Evolutionary conservation across 2,329 filamentous ascomycete species (phyloP), one percentile per base, ranked within the genome.

Genomic region (Lachnellula arida): DNA sequence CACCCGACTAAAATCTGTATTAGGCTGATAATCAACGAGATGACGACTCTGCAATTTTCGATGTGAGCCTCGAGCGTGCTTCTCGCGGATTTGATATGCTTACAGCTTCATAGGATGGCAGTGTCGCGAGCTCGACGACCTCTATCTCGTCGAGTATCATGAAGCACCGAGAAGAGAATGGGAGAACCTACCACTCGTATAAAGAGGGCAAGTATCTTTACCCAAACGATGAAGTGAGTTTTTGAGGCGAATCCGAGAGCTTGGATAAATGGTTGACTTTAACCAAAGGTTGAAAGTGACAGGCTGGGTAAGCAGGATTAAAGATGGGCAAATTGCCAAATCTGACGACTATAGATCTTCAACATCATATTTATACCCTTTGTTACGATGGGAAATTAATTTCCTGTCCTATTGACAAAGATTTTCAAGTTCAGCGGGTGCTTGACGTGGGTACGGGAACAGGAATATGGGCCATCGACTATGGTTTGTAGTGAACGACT

Each of bases 151-250:
- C 72, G 1, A 75, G 71, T 54, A 72, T 76, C 43, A 56, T 68
- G 43, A 63, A 66, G 11, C 72, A 72, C 60, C 69, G 72, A 19
- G 59, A 67, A 4, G 73, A 74, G 43, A 65, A 65, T 54, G 62
- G 61, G 22, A 54, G 61, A 35, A 64, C 61, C 4, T 65, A 64
- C 49, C 63, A 65, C 52, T 55, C 55, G 22, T 62, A 63, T 48
- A 62, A 61, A 52, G 61, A 62, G 17, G 63, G 63, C 80, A 65
- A 74, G 51, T 63, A 63, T 47, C 44, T 60, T 14, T 54, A 56
- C 15, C 61, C 61, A 9, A 63, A 63, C 34, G 61, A 63, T 46
- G 61, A 62, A 46, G 59, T 61, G n/a, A 43, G 48, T 39, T 83
- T 12, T 3, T 7, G 25, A 39, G 15, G 8, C 22, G n/a, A 23